Evolutionary conservation across 208 protist genomes (phyloP).

Genomic region (Perkinsela sp.): DNA sequence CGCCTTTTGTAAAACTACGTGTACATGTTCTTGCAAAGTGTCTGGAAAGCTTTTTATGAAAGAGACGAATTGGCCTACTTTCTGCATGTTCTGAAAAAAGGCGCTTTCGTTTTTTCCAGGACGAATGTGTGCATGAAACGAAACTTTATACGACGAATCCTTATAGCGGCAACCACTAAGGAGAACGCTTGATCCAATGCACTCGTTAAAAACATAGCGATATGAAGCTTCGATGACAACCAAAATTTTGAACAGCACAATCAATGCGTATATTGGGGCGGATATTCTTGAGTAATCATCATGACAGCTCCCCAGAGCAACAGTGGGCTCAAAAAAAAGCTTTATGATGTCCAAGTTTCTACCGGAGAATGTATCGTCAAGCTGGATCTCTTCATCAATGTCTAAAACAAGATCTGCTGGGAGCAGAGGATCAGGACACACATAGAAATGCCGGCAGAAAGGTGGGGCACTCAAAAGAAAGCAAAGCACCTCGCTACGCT

Average conservation of each 20-base stretch:
- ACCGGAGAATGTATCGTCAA: not conserved
- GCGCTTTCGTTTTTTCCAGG: not conserved
- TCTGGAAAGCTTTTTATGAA: constrained; percentile 1
- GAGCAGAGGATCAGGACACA: not conserved
- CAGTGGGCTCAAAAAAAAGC: not conserved
- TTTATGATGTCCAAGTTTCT: not conserved
- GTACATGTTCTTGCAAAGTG: not conserved
- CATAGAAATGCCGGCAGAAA: not conserved
- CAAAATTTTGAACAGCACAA: not conserved
- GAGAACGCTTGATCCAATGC: not conserved
- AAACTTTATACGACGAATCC: not conserved
- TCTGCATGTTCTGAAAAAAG: not conserved
- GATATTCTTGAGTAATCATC: not conserved
- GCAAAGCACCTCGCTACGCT: not conserved
- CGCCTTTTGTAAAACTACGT: no score
- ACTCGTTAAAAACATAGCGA: not conserved
- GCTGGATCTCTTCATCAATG: not conserved
- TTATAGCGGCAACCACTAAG: not conserved
- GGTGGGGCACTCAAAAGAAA: not conserved
- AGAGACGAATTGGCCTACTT: not conserved
- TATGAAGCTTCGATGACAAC: not conserved
- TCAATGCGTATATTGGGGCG: not conserved
- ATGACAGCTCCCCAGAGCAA: not conserved
- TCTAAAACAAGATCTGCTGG: not conserved
- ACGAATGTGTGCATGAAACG: not conserved